Conservation (phyloP, 1,139 yeast species). For the Candida pseudocylindracea region DNA sequence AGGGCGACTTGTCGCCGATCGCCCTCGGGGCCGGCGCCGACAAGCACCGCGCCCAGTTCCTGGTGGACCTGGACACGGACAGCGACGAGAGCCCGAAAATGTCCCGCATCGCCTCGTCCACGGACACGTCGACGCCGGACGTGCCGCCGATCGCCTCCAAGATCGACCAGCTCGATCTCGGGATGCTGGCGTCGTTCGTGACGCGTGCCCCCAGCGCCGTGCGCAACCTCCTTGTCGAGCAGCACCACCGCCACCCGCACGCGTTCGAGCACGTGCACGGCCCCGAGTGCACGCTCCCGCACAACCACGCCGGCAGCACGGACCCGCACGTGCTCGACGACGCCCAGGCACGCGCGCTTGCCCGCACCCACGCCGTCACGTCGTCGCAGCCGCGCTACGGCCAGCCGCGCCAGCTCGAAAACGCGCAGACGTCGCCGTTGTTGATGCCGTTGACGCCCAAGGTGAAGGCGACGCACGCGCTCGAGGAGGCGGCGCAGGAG, state of each 20-base stretch:
- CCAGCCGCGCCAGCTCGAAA: slow-evolving; percentile 11
- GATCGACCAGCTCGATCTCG: slow-evolving; percentile 16
- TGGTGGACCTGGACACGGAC: slow-evolving; percentile 1
- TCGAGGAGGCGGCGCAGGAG: slow-evolving; percentile 26
- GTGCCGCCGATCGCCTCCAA: slow-evolving; percentile 3
- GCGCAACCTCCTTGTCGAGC: slow-evolving; percentile 9
- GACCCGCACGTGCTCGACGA: slow-evolving; percentile 16
- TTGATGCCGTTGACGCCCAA: slow-evolving; percentile 3
- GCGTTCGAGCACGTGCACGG: slow-evolving; percentile 7
- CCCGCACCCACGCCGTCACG: slow-evolving; percentile 28
- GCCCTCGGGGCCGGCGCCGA: slow-evolving; percentile 5
- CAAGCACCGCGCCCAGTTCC: slow-evolving; percentile 4
- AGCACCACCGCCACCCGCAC: slow-evolving; percentile 2
- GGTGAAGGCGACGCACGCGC: slow-evolving; percentile 4
- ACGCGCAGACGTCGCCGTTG: background rate
- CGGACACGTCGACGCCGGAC: slow-evolving; percentile 2
- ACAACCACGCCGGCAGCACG: background rate
- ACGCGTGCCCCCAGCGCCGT: slow-evolving; percentile 18
- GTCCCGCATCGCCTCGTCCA: slow-evolving; percentile 1
- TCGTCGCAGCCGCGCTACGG: slow-evolving; percentile 38
- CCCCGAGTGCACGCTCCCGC: slow-evolving; percentile 8
- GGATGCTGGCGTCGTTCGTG: slow-evolving; percentile 24
- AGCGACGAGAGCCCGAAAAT: background rate
- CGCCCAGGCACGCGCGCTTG: slow-evolving; percentile 26
- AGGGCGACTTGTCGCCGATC: slow-evolving; percentile 8